Conservation (phyloP, 306 rosid genomes). For the Medicago lupulina region DNA sequence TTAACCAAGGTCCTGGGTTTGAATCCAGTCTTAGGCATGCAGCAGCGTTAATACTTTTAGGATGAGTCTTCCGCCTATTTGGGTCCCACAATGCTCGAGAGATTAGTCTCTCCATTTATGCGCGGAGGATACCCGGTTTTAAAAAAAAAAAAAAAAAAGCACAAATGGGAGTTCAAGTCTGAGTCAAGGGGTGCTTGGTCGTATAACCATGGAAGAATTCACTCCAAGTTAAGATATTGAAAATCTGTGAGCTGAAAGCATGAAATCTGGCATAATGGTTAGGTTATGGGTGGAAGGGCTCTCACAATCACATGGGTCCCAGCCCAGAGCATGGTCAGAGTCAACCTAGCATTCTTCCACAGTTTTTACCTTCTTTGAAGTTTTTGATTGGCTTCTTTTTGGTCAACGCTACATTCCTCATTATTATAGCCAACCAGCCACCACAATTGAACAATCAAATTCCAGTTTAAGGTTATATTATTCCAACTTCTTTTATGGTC, state of each 20-base stretch:
- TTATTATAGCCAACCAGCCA: background rate
- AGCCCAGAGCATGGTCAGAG: background rate
- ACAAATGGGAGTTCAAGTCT: background rate
- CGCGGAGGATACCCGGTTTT: too few relatives aligned
- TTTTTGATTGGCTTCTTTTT: background rate
- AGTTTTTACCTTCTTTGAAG: background rate
- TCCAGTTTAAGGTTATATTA: background rate
- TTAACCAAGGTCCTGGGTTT: too few relatives aligned
- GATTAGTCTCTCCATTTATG: too few relatives aligned
- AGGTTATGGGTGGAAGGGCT: background rate
- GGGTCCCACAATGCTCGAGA: too few relatives aligned
- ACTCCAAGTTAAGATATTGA: background rate
- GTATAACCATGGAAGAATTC: too few relatives aligned
- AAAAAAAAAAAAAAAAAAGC: too few relatives aligned
- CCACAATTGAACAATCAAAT: conserved; percentile 3
- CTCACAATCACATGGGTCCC: background rate
- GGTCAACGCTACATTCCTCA: background rate
- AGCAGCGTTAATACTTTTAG: too few relatives aligned
- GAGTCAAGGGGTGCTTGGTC: too few relatives aligned
- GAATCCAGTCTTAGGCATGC: too few relatives aligned
- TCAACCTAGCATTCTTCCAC: background rate
- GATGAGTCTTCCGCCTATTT: too few relatives aligned
- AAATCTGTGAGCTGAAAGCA: background rate
- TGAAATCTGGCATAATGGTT: background rate
- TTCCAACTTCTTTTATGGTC: background rate